phyloP scores from a whole-genome alignment of 2,329 filamentous ascomycete species.

The Alternaria sp. region DNA sequence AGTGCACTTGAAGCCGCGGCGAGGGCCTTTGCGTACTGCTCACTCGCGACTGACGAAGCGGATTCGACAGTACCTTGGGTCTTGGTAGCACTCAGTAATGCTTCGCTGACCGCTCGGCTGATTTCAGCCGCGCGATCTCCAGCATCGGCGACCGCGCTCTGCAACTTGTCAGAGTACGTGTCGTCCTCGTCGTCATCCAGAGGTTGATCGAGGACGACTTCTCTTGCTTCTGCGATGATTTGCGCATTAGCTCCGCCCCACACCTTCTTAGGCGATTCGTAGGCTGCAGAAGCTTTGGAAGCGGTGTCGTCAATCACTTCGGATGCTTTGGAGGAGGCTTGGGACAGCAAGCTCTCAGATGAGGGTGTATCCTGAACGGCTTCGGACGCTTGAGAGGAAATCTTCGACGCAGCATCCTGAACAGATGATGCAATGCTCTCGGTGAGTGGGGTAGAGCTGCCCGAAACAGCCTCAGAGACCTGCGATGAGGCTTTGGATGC shows the following conservation, averaged over 20 bases:
- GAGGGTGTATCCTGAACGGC: slow-evolving; percentile 27
- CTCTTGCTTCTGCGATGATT: slow-evolving; percentile 56
- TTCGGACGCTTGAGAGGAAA: slow-evolving; percentile 37
- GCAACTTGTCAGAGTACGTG: slow-evolving; percentile 60
- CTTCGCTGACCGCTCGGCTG: slow-evolving; percentile 65
- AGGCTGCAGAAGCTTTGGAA: slow-evolving; percentile 33
- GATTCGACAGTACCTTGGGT: slow-evolving; percentile 59
- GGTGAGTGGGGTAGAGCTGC: slow-evolving; percentile 36
- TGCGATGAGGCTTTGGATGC: slow-evolving; percentile 44
- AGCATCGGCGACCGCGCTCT: slow-evolving; percentile 61
- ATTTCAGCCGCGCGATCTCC: slow-evolving; percentile 63
- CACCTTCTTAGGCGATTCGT: slow-evolving; percentile 57
- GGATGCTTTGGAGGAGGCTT: slow-evolving; percentile 32
- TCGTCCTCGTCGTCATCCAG: slow-evolving; percentile 57
- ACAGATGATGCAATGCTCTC: slow-evolving; percentile 50
- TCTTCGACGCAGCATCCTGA: slow-evolving; percentile 46
- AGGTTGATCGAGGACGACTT: slow-evolving; percentile 60
- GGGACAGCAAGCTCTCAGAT: slow-evolving; percentile 35
- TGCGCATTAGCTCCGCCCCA: slow-evolving; percentile 64
- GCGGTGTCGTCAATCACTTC: slow-evolving; percentile 31
- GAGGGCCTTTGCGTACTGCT: slow-evolving; percentile 65
- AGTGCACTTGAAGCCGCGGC: slow-evolving; percentile 65
- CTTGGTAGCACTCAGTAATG: slow-evolving; percentile 57
- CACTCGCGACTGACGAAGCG: slow-evolving; percentile 62
- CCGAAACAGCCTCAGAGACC: slow-evolving; percentile 40